Evolutionary conservation across 768 basidiomycete genomes (phyloP), one percentile per base, ranked within the genome.

Genomic region (Leccinum broughii): DNA sequence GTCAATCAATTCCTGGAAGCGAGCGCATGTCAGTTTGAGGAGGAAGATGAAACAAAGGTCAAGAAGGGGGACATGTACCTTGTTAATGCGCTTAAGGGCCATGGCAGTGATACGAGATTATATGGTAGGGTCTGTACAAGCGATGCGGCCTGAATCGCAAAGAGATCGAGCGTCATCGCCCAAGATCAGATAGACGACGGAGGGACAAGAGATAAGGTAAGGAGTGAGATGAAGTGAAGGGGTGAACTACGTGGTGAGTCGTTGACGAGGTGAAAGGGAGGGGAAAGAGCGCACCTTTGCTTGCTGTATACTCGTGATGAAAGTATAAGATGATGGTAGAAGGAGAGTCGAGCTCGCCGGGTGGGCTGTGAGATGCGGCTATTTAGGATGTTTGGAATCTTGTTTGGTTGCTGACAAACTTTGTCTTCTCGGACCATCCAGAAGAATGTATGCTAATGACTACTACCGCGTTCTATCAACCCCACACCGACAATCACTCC

Each of bases 11-110:
- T 99, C 97, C 97, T 99, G 70, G 48, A 26, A 22, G 48, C 24
- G 72, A 28, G 13, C 3, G 4, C 4, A 28, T 14, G 22, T 7
- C 20, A 35, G 32, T 44, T 50, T 6, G 61, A 64, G 8, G 8
- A 69, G 56, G 8, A 9, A 3, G 53, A 13, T 7, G 30, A 11
- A 49, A 58, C 28, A 55, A 13, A 11, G 24, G 15, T 4, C 2
- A 0, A 15, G 17, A 51, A 57, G 48, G 26, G 48, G 26, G 8
- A 57, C 53, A 77, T 48, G 30, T 62, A 93, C 95, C 91, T 97
- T 98, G 90, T 96, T 96, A 82, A 98, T 98, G 85, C 96, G 96
- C 85, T 96, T 97, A 68, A 97, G 85, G 72, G 96, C 95, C 96
- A 98, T 98, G 69, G 68, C 48, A 51, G 7, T 56, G 54, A 48